phyloP scores from a whole-genome alignment of 768 basidiomycete genomes.

The Macrolepiota fuliginosa region DNA sequence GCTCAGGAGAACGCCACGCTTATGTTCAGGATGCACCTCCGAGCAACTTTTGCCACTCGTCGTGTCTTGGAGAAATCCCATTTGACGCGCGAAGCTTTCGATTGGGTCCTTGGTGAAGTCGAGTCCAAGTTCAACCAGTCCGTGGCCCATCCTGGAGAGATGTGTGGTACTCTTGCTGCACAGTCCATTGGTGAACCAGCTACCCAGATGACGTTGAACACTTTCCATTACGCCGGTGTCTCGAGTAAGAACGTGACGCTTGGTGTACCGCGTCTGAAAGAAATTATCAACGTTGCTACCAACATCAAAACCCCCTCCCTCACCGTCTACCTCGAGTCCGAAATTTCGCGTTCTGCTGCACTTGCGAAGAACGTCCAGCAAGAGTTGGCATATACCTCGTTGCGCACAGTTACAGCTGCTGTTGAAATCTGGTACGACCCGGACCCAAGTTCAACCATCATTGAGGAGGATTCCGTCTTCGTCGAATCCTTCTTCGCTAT shows the following conservation, averaged over 20 bases:
- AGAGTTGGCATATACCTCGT: slow-evolving; percentile 89
- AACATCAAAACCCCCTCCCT: slow-evolving; percentile 98
- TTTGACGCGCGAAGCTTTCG: slow-evolving; percentile 90
- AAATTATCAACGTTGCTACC: slow-evolving; percentile 98
- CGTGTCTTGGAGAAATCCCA: slow-evolving; percentile 88
- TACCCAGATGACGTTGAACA: slow-evolving; percentile 99
- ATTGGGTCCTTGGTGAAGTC: slow-evolving; percentile 96
- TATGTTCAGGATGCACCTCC: slow-evolving; percentile 91
- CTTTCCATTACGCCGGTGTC: slow-evolving; percentile 99
- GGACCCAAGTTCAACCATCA: slow-evolving; percentile 85
- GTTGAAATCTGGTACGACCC: slow-evolving; percentile 99
- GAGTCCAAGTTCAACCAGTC: slow-evolving; percentile 96
- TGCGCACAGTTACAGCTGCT: slow-evolving; percentile 90
- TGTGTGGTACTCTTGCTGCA: slow-evolving; percentile 97
- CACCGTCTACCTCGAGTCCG: slow-evolving; percentile 82
- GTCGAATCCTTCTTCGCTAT: slow-evolving; percentile 99
- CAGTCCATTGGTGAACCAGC: slow-evolving; percentile 99
- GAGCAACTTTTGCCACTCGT: slow-evolving; percentile 83
- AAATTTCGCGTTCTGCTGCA: slow-evolving; percentile 56
- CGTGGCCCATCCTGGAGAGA: slow-evolving; percentile 91
- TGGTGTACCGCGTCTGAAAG: slow-evolving; percentile 98
- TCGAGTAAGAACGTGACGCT: slow-evolving; percentile 99
- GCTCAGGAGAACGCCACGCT: slow-evolving; percentile 89
- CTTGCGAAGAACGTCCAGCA: slow-evolving; percentile 89
- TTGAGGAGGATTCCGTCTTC: slow-evolving; percentile 94